Base-by-base conservation (phyloP, 768 basidiomycete genomes). In the Kwoniella dendrophila region DNA sequence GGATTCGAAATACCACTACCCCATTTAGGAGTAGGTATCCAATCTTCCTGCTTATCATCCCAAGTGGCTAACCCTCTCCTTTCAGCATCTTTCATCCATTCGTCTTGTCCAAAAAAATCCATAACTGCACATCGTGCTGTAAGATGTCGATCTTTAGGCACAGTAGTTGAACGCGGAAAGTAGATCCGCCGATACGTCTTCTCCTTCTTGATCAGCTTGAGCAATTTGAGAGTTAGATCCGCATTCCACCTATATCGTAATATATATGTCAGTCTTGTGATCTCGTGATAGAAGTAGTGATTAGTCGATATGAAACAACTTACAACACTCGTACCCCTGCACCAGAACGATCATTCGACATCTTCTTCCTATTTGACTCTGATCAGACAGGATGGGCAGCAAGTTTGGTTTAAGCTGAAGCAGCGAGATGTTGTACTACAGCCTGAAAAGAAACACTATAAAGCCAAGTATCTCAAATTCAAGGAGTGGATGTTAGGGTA, bases 71-170 rank as follows among this genome's bases (percentile, higher is more conserved):
- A 7, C 12, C n/a, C n/a, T 20, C 43, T 44, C 24, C 43, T 14
- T 24, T 44, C n/a, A 22, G 43, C 43, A 44, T 44, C 43, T 44
- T 24, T 44, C 43, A 44, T 44, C 43, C 43, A 44, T 44, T 44
- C 43, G 7, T 24, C 43, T 20, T 44, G n/a, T 8, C n/a, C 10
- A 24, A 44, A 44, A 6, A 44, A 44, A 4, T 44, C 43, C n/a
- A 22, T 44, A n/a, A 44, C n/a, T 44, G 43, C 43, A 20, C 20
- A n/a, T 44, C 43, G 14, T n/a, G 43, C 43, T n/a, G n/a, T 20
- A n/a, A 44, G n/a, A 24, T 44, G 43, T 44, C 43, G 43, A 44
- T 44, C 43, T 22, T 44, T 44, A 44, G 43, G 43, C 24, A 24
- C 2, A 2, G 43, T 44, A 3, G 43, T 20, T 1, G 43, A 44